phyloP scores from a whole-genome alignment of 2,329 filamentous ascomycete species.

The Dothiorella sarmentorum region DNA sequence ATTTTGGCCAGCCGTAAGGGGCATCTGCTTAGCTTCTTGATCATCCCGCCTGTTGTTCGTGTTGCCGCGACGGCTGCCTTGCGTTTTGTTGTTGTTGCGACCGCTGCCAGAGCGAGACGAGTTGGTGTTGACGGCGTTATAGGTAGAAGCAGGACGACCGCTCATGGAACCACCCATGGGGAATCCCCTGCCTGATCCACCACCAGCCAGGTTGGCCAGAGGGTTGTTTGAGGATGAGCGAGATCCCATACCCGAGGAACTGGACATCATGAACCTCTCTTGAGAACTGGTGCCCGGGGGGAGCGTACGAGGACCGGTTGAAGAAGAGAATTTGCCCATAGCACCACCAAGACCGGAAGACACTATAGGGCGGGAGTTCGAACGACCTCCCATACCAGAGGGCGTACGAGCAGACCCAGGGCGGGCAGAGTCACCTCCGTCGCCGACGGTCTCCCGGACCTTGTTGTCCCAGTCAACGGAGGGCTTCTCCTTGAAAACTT shows the following conservation, averaged over 20 bases:
- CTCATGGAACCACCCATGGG: conserved; percentile 63
- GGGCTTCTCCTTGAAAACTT: conserved; percentile 94
- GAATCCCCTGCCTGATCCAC: conserved; percentile 55
- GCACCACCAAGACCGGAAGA: conserved; percentile 25
- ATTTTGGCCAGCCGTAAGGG: conserved; percentile 78
- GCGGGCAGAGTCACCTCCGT: conserved; percentile 66
- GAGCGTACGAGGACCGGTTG: conserved; percentile 53
- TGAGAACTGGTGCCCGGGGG: conserved; percentile 74
- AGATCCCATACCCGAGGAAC: conserved; percentile 21
- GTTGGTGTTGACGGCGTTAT: conserved; percentile 61
- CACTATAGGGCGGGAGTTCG: conserved; percentile 32
- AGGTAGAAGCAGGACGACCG: conserved; percentile 56
- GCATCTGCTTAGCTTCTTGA: conserved; percentile 81
- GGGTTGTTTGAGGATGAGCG: conserved; percentile 41
- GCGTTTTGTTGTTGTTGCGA: too few relatives aligned
- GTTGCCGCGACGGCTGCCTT: conserved; percentile 47
- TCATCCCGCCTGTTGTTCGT: conserved; percentile 58
- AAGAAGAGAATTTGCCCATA: conserved; percentile 66
- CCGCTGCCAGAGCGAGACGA: conserved; percentile 69
- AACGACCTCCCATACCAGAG: conserved; percentile 47
- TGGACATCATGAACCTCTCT: conserved; percentile 58
- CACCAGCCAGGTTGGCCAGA: conserved; percentile 58
- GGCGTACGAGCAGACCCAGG: conserved; percentile 59
- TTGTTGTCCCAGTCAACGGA: conserved; percentile 89
- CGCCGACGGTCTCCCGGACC: conserved; percentile 79